phyloP scores from a whole-genome alignment of 2,329 filamentous ascomycete species.

The Apiospora hydei region DNA sequence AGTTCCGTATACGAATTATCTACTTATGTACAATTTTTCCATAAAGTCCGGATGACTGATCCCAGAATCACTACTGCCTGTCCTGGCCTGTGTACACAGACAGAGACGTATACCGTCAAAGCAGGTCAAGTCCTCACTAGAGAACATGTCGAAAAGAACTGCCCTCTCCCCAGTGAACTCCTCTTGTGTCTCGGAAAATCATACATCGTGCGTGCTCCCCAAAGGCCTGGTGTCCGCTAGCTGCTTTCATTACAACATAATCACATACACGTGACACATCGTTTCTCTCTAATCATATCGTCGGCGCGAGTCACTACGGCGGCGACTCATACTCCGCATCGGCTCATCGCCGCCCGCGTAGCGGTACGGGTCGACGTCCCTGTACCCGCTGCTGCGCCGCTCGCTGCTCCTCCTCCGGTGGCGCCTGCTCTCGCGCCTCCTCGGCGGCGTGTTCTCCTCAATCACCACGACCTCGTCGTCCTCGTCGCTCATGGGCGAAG shows the following conservation, averaged over 20 bases:
- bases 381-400: slow-evolving; percentile 38
- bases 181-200: not conserved
- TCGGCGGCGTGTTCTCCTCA: slow-evolving; percentile 44
- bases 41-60: not conserved
- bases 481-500: slow-evolving; percentile 38
- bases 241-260: slow-evolving; percentile 18
- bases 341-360: slow-evolving; percentile 41
- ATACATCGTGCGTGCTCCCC: not conserved
- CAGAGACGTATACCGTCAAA: not conserved
- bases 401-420: slow-evolving; percentile 36
- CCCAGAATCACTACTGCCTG: not conserved
- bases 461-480: slow-evolving; percentile 49
- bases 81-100: not conserved
- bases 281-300: slow-evolving; percentile 28
- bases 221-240: not conserved
- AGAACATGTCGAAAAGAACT: not conserved
- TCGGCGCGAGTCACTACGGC: slow-evolving; percentile 42
- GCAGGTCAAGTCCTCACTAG: not conserved
- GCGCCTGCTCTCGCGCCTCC: slow-evolving; percentile 34
- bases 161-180: not conserved
- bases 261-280: not conserved
- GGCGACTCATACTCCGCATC: slow-evolving; percentile 41
- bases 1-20: not conserved
- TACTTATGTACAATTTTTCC: not conserved
- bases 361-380: slow-evolving; percentile 43